Evolutionary conservation across 768 basidiomycete species (phyloP).

Genomic region (Neoboletus brunneissimus): DNA sequence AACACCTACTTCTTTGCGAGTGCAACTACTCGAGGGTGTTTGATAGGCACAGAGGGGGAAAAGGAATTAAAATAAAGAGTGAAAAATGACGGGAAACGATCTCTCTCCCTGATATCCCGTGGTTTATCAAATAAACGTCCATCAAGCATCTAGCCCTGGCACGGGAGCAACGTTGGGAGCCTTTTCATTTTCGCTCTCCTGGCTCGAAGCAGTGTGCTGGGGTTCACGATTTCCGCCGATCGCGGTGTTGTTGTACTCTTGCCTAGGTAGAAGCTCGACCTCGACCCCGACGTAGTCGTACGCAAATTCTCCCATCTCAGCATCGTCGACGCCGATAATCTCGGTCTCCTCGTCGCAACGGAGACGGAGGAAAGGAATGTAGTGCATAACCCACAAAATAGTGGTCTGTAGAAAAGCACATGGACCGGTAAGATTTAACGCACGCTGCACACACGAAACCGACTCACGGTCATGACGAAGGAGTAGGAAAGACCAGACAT

Average conservation of each 20-base stretch:
- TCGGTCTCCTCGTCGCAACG: constrained; percentile 64
- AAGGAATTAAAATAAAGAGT: neutral
- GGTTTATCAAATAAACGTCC: neutral
- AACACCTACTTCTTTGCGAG: neutral
- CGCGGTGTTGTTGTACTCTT: constrained; percentile 30
- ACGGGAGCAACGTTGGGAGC: neutral
- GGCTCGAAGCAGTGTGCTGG: constrained; percentile 26
- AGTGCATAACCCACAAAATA: constrained; percentile 88
- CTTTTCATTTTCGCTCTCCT: constrained; percentile 31
- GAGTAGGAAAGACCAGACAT: constrained; percentile 63
- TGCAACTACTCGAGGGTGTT: neutral
- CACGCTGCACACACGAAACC: neutral
- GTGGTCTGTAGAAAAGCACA: constrained; percentile 46
- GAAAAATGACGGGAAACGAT: neutral
- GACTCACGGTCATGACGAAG: constrained; percentile 70
- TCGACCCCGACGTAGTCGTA: constrained; percentile 86
- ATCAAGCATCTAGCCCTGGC: neutral
- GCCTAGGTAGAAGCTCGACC: constrained; percentile 38
- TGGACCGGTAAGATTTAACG: neutral
- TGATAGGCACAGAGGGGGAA: too few species aligned
- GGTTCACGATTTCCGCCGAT: constrained; percentile 36
- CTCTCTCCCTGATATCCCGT: neutral
- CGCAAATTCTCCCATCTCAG: constrained; percentile 87
- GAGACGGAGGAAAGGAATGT: constrained; percentile 74
- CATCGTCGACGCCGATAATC: constrained; percentile 84